Percentiles rank a stretch among this genome's conserved stretches.
Conservation (phyloP, 257 asterid genomes). For the Solanum stenotomum region DNA sequence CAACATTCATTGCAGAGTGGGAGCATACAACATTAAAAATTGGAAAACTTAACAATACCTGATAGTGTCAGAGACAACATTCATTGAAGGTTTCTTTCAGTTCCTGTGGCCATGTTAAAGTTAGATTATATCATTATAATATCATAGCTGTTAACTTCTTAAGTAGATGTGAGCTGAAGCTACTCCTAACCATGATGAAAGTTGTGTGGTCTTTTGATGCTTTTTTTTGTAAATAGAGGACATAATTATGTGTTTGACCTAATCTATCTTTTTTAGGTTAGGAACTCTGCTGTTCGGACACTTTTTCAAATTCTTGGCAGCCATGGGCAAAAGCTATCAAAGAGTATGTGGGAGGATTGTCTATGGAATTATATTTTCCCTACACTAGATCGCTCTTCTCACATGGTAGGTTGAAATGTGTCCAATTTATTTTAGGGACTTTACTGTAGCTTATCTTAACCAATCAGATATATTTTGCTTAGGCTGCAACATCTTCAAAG, state of each 20-base stretch:
- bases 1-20: not conserved
- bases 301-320: constrained; percentile 97
- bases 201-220: not conserved
- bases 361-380: constrained; percentile 89
- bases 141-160: not conserved
- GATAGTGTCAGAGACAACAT: no score
- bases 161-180: not conserved
- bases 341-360: constrained; percentile 91
- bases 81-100: not conserved
- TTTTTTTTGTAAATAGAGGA: constrained; percentile 1
- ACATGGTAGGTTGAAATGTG: constrained; percentile 49
- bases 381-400: constrained; percentile 76
- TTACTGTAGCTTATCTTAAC: constrained; percentile 12
- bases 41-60: not conserved
- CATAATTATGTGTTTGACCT: constrained; percentile 6
- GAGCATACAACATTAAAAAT: not conserved
- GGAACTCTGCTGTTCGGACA: constrained; percentile 92
- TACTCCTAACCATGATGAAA: not conserved
- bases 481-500: constrained; percentile 98
- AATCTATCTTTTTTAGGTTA: constrained; percentile 47
- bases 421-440: constrained; percentile 1
- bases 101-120: not conserved
- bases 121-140: not conserved
- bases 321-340: constrained; percentile 92
- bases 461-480: constrained; percentile 7